Base-by-base conservation (phyloP, 352 stramenopile genomes). In the Saprolegnia parasitica region DNA sequence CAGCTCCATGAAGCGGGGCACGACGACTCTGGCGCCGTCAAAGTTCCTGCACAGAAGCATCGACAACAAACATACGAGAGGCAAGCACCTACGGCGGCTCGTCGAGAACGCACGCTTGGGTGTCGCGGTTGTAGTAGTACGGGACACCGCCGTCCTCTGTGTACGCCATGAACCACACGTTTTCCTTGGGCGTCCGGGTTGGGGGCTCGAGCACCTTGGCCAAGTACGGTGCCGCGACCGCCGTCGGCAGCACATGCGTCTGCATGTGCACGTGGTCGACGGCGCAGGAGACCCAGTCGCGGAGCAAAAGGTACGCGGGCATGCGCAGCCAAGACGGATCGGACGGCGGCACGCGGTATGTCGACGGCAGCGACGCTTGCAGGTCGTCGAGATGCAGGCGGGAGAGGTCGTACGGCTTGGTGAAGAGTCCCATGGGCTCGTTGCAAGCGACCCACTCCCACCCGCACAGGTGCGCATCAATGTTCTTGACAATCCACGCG, bases 401-500 rank as follows among this genome's bases (percentile, higher is more conserved):
- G 13, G 73, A 86, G 16, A 91, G 73, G 0, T 70, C 70, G 73
- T 91, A 91, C 21, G 83, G 81, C 68, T 91, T 87, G 26, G 83
- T 91, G 74, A 91, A 89, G 0, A 91, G 52, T 4, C 83, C 83
- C 46, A 72, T 79, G 0, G 83, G 81, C 49, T 91, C 81, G 40
- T 91, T 89, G 39, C 77, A 78, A 13, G 81, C 66, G 63, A 81
- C 67, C 81, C 83, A 91, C 37, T 89, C 77, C 81, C 83, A 91
- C 9, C 81, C 81, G 35, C 75, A 65, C 1, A 77, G 77, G 70
- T 91, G 83, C 20, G 81, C 61, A 16, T 91, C 81, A 56, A 91
- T 83, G 71, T 91, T 91, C 72, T 89, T 91, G 66, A 89, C 80
- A 21, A 91, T 83, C 83, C 83, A 91, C 0, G 87, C 72, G 10